Base-by-base conservation (phyloP, 2,329 filamentous ascomycete species). In the Elsinoe necatrix region DNA sequence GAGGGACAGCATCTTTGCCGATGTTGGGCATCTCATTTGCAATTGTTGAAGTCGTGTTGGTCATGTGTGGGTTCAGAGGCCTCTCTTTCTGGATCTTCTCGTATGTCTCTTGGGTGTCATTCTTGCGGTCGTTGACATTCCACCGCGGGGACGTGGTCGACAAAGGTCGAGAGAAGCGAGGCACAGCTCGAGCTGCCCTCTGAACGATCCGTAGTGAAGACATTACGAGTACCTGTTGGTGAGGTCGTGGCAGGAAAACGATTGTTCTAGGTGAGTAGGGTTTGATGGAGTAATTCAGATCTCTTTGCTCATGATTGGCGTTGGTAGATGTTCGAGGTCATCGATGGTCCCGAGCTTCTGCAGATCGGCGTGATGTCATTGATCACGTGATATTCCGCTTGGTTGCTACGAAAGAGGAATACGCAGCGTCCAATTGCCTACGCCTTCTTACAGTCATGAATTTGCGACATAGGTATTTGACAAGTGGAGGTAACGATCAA, bases 1-100 rank as follows among this genome's bases (percentile, higher is more conserved):
- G 82, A 8, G 82, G 82, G 23, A 79, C 65, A 12, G 74, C 74
- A 61, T 80, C 75, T 54, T 74, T 72, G 58, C 82, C 83, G 23
- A 83, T 74, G 37, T 72, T 78, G 21, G 81, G 81, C 73, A 83
- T 81, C 61, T 82, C 78, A 65, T 83, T 83, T 57, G 77, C 74
- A 65, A 83, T 80, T 9, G 82, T 84, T 7, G 80, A 83, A 54
- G 74, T 84, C 1, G 80, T 83, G 68, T 84, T 84, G 29, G 82
- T 82, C 67, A 85, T 71, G 63, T 82, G 78, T 18, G 80, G 82
- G 62, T 84, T 84, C 27, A 80, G 67, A 1, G 77, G 72, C 70
- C 80, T 84, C 59, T 78, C 73, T 27, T 70, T 77, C 68, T 84
- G 80, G 59, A 73, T 73, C 62, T 80, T 75, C 62, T 80, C 75